These are phyloP conservation scores for Malassezia globosa DNA, from an alignment of 1,284 basidiomycete species.

Conservation along the genomic window DNA sequence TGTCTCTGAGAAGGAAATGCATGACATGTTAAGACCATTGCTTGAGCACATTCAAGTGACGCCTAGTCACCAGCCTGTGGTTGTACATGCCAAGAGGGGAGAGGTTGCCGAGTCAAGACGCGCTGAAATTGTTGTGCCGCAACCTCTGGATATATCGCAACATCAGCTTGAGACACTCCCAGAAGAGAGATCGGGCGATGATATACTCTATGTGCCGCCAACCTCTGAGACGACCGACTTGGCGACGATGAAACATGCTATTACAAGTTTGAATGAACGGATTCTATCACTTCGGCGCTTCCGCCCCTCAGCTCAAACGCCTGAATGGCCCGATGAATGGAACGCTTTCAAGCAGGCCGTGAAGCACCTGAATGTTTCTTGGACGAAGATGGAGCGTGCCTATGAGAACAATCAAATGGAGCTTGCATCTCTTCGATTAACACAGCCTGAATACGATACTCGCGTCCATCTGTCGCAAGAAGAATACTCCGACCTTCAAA, in stretches of 20 bases:
- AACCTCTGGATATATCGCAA: neutral
- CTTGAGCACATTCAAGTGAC: slow-evolving; percentile 9
- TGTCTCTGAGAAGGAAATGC: slow-evolving; percentile 16
- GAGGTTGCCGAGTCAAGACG: neutral
- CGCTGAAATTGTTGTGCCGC: neutral
- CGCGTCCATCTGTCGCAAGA: slow-evolving; percentile 6
- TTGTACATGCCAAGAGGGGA: neutral
- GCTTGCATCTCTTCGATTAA: slow-evolving; percentile 12
- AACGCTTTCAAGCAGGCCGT: slow-evolving; percentile 11
- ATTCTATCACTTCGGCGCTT: slow-evolving; percentile 6
- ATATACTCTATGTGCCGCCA: neutral
- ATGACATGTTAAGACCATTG: slow-evolving; percentile 5
- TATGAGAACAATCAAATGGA: slow-evolving; percentile 18
- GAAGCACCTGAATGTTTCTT: slow-evolving; percentile 10
- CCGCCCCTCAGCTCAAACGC: neutral
- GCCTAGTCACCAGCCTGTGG: neutral
- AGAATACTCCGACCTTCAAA: slow-evolving; percentile 6
- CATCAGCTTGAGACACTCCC: neutral
- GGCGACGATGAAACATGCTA: slow-evolving; percentile 6
- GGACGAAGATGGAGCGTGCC: slow-evolving; percentile 13
- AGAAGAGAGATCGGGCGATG: neutral
- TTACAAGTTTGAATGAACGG: slow-evolving; percentile 4
- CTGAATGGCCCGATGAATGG: slow-evolving; percentile 9
- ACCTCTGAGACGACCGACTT: neutral
- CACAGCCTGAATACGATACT: slow-evolving; percentile 9